These are phyloP conservation scores for Amoebophrya sp. DNA, from an alignment of 169 alveolate species.

Conservation along the genomic window DNA sequence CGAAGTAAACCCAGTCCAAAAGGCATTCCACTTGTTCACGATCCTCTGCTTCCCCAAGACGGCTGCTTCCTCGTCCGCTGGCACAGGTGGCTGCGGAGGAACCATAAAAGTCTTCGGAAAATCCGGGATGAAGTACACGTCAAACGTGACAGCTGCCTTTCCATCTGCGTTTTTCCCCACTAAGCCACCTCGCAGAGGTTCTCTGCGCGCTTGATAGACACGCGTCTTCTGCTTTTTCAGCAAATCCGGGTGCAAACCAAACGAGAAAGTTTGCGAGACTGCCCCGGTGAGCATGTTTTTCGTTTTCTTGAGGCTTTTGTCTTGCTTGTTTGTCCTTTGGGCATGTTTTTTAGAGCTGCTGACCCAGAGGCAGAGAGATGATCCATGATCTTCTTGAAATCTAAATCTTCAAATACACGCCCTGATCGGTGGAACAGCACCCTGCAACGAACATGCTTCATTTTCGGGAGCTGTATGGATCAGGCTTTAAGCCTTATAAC, in stretches of 20 bases:
- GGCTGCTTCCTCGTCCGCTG: neutral
- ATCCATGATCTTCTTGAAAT: too few species aligned
- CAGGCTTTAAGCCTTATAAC: too few species aligned
- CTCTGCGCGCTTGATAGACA: neutral
- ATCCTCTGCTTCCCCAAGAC: neutral
- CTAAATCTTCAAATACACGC: too few species aligned
- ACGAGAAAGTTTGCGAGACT: neutral
- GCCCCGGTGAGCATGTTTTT: too few species aligned
- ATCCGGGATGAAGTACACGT: neutral
- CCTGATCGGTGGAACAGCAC: too few species aligned
- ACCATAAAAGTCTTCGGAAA: neutral
- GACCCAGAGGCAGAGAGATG: too few species aligned
- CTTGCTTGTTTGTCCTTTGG: too few species aligned
- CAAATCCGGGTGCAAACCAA: neutral
- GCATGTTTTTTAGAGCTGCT: too few species aligned
- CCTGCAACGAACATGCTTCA: too few species aligned
- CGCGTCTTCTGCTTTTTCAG: neutral
- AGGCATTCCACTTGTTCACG: neutral
- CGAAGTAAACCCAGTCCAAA: neutral
- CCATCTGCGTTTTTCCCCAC: too few species aligned
- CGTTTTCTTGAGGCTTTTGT: too few species aligned
- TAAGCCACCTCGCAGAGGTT: neutral
- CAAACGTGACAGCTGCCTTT: neutral
- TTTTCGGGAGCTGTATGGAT: too few species aligned
- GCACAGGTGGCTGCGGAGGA: neutral